These are phyloP conservation scores for Russula earlei DNA, from an alignment of 768 basidiomycete species.

Conservation along the genomic window DNA sequence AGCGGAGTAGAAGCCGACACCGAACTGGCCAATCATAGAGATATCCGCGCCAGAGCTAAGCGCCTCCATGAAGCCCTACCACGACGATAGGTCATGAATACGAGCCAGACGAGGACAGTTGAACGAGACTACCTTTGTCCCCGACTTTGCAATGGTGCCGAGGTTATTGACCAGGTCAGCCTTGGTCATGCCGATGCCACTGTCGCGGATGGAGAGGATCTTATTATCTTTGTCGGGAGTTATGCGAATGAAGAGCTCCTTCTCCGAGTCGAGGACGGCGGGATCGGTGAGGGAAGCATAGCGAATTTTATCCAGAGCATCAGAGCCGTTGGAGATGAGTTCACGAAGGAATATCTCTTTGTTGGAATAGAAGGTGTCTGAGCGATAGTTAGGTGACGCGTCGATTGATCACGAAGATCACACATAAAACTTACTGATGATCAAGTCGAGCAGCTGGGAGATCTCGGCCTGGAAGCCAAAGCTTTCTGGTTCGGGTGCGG, in stretches of 20 bases:
- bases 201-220: slow-evolving; percentile 81
- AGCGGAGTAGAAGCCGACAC: slow-evolving; percentile 99
- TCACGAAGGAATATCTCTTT: slow-evolving; percentile 99
- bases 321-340: slow-evolving; percentile 92
- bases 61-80: slow-evolving; percentile 98
- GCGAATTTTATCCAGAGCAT: slow-evolving; percentile 98
- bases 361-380: slow-evolving; percentile 99
- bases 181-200: slow-evolving; percentile 99
- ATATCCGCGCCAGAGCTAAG: slow-evolving; percentile 82
- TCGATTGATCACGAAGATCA: not conserved
- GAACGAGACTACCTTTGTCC: slow-evolving; percentile 61
- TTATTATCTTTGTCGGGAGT: slow-evolving; percentile 95
- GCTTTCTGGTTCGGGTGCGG: slow-evolving; percentile 45
- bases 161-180: slow-evolving; percentile 99
- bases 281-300: slow-evolving; percentile 95
- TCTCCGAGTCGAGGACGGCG: slow-evolving; percentile 76
- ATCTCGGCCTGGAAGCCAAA: slow-evolving; percentile 99
- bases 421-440: slow-evolving; percentile 80
- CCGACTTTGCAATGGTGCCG: slow-evolving; percentile 91
- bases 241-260: slow-evolving; percentile 93
- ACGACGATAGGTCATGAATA: slow-evolving; percentile 1
- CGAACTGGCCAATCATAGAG: slow-evolving; percentile 97
- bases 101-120: not conserved
- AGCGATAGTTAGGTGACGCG: not conserved
- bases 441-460: slow-evolving; percentile 94